These are phyloP conservation scores for Zasmidium cellare DNA, from an alignment of 2,329 filamentous ascomycete species.

Conservation along the genomic window DNA sequence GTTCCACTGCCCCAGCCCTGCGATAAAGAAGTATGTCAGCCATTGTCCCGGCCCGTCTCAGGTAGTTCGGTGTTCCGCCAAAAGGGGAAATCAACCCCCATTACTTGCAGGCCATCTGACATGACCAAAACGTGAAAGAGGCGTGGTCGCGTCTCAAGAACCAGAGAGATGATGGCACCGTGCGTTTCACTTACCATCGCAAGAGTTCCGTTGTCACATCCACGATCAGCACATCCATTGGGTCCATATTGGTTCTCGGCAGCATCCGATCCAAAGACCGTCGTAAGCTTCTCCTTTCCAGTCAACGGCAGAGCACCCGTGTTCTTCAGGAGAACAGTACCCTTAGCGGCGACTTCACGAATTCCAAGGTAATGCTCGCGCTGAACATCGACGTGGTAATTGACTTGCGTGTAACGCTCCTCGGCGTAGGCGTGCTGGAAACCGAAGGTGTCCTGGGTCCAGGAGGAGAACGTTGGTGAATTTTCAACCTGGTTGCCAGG, in stretches of 20 bases:
- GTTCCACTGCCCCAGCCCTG: slow-evolving; percentile 64
- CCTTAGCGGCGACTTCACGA: slow-evolving; percentile 73
- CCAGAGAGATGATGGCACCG: too few species aligned
- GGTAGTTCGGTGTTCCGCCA: too few species aligned
- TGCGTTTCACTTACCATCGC: too few species aligned
- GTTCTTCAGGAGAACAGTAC: slow-evolving; percentile 90
- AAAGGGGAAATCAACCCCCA: too few species aligned
- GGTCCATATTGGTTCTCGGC: slow-evolving; percentile 72
- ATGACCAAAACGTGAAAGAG: too few species aligned
- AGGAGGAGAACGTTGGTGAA: slow-evolving; percentile 76
- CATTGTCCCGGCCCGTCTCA: too few species aligned
- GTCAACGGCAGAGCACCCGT: slow-evolving; percentile 72
- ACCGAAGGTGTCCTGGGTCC: slow-evolving; percentile 75
- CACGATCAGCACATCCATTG: slow-evolving; percentile 75
- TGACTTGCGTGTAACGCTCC: slow-evolving; percentile 65
- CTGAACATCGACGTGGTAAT: slow-evolving; percentile 83
- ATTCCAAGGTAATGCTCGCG: slow-evolving; percentile 71
- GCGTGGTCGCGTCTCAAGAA: too few species aligned
- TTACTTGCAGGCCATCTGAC: too few species aligned
- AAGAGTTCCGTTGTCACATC: slow-evolving; percentile 60
- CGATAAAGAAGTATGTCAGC: too few species aligned
- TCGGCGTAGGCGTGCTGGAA: slow-evolving; percentile 64
- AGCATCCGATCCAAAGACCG: slow-evolving; percentile 80
- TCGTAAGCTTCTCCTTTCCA: slow-evolving; percentile 69
- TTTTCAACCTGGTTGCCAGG: slow-evolving; percentile 55